Percentiles rank a stretch among this genome's conserved stretches.
phyloP scores from a whole-genome alignment of 768 basidiomycete genomes.

The Pulveroboletus sp. region DNA sequence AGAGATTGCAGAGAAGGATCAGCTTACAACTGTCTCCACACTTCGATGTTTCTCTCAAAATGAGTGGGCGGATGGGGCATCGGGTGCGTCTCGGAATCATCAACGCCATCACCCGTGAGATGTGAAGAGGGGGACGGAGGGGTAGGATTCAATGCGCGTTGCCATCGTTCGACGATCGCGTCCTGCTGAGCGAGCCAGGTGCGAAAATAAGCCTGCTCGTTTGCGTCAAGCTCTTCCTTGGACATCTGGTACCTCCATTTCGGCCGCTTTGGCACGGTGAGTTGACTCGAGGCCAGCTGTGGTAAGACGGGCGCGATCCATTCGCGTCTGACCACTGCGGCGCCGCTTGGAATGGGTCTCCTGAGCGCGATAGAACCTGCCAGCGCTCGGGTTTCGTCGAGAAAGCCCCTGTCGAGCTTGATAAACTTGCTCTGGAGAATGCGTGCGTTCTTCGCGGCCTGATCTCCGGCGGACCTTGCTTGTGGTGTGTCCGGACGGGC shows the following conservation, averaged over 20 bases:
- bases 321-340: conserved; percentile 33
- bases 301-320: conserved; percentile 3
- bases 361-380: conserved; percentile 50
- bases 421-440: conserved; percentile 70
- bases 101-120: not conserved
- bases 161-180: conserved; percentile 50
- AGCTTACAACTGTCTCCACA: conserved; percentile 88
- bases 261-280: conserved; percentile 57
- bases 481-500: conserved; percentile 3
- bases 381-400: conserved; percentile 55
- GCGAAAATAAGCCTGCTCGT: conserved; percentile 80
- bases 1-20: not conserved
- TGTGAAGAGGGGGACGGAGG: not conserved
- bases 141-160: conserved; percentile 20
- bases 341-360: conserved; percentile 51
- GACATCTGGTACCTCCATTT: conserved; percentile 86
- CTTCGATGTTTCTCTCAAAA: conserved; percentile 89
- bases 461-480: conserved; percentile 18
- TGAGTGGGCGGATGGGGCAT: conserved; percentile 69
- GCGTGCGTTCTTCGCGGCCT: conserved; percentile 40
- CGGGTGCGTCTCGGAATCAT: conserved; percentile 13
- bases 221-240: conserved; percentile 85
- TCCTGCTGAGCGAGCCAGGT: conserved; percentile 77
- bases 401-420: conserved; percentile 53
- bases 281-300: conserved; percentile 2